Evolutionary conservation across 768 basidiomycete genomes (phyloP), one percentile per base, ranked within the genome.

Genomic region (Amanita polypyramis): DNA sequence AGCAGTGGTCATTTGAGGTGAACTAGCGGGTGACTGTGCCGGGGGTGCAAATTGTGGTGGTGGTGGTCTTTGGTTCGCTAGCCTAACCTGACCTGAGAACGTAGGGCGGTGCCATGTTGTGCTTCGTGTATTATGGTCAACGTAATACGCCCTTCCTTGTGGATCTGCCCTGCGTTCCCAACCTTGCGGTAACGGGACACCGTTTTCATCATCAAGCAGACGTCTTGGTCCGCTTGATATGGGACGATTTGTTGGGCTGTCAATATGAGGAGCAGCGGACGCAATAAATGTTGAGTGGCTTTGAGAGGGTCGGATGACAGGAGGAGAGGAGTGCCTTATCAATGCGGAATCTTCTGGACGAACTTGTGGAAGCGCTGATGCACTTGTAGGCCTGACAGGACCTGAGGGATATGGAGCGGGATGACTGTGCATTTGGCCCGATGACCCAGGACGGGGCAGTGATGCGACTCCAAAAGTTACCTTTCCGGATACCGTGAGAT

Each of bases 161-260:
- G 72, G 69, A 59, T 92, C 90, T 40, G 73, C 68, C 25, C 91
- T 79, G 51, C 87, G 75, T 60, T 94, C 91, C 88, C 88, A 94
- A 4, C 88, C 87, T 19, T 68, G 61, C 0, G 90, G 89, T 29
- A 94, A 68, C 15, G 79, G 74, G 12, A 73, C 71, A 15, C 77
- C 75, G 40, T 76, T 70, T 54, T 85, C 82, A 46, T 83, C 78
- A 53, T 75, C 70, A 12, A 64, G 46, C 52, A 72, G 55, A 10
- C 71, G 70, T 34, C 53, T 51, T n/a, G 57, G 39, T 32, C 57
- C 46, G 5, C 50, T 47, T 27, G 58, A 52, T 11, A 52, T 23
- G 5, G 53, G 54, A 12, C 57, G 55, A n/a, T 8, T 32, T n/a
- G n/a, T 12, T 38, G 57, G 53, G 42, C 45, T 53, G 20, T 57